Evolutionary conservation across 176 grass and related monocot genomes (phyloP), one percentile per base, ranked within the genome.

Genomic region (Carex pumila): DNA sequence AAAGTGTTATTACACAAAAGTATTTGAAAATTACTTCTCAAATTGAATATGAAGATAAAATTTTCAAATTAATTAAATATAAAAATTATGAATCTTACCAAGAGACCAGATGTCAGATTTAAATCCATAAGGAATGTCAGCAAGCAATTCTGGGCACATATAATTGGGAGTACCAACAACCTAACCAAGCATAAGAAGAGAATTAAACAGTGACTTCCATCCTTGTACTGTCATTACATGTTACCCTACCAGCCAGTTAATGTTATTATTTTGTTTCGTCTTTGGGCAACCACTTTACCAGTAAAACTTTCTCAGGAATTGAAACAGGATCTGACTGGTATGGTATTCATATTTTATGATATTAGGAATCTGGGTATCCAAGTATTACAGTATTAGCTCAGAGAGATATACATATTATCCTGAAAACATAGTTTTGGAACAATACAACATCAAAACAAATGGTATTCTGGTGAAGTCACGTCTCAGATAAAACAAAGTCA

Each of bases 71-170:
- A 78, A 77, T 12, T 58, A 36, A 64, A 36, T 50, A 30, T 12
- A 84, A 81, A 39, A 76, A 79, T 81, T 62, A 82, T 72, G 12
- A 79, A 34, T 72, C 12, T 79, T 99, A 99, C 97, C 93, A 57
- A 99, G 91, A 88, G 93, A 99, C 97, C 97, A 99, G 85, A 99
- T 94, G 57, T 99, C 97, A 79, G 97, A 99, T 86, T 99, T 99
- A 72, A 99, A 99, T 84, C 97, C 93, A 50, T 99, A 99, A 14
- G 97, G 97, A 84, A 99, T 99, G 84, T 96, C 97, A 36, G 93
- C 80, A 90, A 96, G 93, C 81, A 99, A 89, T 87, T 99, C 97
- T 7, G 93, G 97, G 80, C 93, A 99, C 97, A 99, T 99, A 66
- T 99, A 99, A 88, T 99, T 99, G 78, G 97, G 97, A 49, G 97